Evolutionary conservation across 116 monocot species (phyloP).

Genomic region (Iris pallida): DNA sequence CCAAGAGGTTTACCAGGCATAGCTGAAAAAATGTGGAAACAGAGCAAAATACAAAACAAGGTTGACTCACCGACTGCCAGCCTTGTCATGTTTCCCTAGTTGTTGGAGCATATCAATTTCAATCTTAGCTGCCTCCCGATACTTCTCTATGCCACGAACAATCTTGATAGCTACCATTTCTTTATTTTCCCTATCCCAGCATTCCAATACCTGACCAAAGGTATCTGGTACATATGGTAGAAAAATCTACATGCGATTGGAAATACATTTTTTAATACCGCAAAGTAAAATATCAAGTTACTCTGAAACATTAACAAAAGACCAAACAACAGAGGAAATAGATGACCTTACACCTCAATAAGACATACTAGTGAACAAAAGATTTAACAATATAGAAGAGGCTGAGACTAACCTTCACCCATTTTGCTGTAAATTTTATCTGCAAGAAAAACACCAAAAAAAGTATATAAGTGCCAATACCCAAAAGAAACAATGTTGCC

Average conservation of each 20-base stretch:
- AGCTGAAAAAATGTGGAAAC: neutral
- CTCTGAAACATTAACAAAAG: too few relatives aligned
- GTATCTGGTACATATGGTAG: conserved; percentile 42
- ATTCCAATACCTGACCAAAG: conserved; percentile 87
- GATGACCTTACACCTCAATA: too few relatives aligned
- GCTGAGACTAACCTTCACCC: conserved; percentile 89
- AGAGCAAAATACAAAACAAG: neutral
- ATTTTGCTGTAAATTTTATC: conserved; percentile 81
- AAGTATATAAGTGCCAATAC: too few relatives aligned
- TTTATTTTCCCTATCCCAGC: conserved; percentile 79
- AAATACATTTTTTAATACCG: too few relatives aligned
- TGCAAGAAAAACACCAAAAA: conserved; percentile 21
- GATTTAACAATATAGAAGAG: too few relatives aligned
- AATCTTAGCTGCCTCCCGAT: conserved; percentile 83
- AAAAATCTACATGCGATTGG: too few relatives aligned
- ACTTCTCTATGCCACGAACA: conserved; percentile 66
- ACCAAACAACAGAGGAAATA: too few relatives aligned
- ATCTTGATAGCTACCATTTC: conserved; percentile 95
- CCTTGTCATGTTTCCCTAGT: conserved; percentile 49
- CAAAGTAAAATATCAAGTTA: too few relatives aligned
- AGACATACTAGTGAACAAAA: too few relatives aligned
- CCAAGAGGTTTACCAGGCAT: too few relatives aligned
- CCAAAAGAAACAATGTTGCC: too few relatives aligned
- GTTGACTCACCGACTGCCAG: conserved; percentile 49
- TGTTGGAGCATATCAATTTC: conserved; percentile 75